A percentile compares a stretch with the other conserved stretches of the same genome.
These are phyloP conservation scores for Endocarpon pusillum DNA, from an alignment of 495 filamentous ascomycete genomes.

Conservation along the genomic window DNA sequence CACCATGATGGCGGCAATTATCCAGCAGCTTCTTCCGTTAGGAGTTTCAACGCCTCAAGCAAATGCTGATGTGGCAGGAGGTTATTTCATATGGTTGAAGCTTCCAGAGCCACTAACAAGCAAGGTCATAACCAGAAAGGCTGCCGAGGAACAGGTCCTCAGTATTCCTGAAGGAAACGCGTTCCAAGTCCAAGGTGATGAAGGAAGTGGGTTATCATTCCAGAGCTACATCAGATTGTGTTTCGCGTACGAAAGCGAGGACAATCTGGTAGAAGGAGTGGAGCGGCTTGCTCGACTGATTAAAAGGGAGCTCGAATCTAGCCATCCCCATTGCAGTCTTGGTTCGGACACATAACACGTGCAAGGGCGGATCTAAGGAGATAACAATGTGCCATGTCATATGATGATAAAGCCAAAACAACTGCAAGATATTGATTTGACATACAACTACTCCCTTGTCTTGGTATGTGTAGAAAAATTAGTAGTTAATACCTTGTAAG, in stretches of 20 bases:
- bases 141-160: constrained; percentile 30
- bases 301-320: background rate
- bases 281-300: constrained; percentile 23
- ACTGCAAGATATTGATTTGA: too few relatives aligned
- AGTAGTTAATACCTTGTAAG: too few relatives aligned
- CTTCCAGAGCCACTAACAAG: constrained; percentile 29
- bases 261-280: constrained; percentile 37
- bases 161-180: constrained; percentile 36
- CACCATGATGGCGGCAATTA: constrained; percentile 34
- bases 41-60: constrained; percentile 36
- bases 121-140: constrained; percentile 25
- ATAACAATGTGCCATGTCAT: too few relatives aligned
- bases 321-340: too few relatives aligned
- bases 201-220: constrained; percentile 18
- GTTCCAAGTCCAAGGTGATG: constrained; percentile 38
- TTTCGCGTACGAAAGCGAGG: constrained; percentile 50
- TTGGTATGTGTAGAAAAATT: too few relatives aligned
- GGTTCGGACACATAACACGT: too few relatives aligned
- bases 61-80: constrained; percentile 26
- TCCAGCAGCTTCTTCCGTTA: constrained; percentile 36
- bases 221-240: constrained; percentile 33
- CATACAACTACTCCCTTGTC: too few relatives aligned
- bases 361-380: too few relatives aligned
- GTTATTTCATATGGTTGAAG: constrained; percentile 53
- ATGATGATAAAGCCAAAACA: too few relatives aligned